Evolutionary conservation across 2,329 filamentous ascomycete species (phyloP).

Genomic region (Pyrenophora tritici-repentis): DNA sequence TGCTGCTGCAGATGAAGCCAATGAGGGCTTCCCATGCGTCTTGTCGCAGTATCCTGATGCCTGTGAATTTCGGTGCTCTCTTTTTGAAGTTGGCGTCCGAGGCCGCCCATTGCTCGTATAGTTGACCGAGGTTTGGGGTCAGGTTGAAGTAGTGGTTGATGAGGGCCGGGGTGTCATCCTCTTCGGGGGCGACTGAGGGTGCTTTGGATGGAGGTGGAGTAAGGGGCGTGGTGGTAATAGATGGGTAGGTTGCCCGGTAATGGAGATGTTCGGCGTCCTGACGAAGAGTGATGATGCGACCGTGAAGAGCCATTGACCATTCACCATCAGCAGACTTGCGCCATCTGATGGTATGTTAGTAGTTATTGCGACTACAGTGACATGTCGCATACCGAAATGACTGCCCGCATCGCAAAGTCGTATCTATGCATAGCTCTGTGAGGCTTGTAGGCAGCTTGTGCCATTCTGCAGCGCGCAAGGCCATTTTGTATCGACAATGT

Average conservation of each 20-base stretch:
- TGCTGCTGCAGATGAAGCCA: conserved; percentile 97
- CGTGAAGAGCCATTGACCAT: conserved; percentile 88
- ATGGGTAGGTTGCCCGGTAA: conserved; percentile 72
- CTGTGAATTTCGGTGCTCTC: conserved; percentile 83
- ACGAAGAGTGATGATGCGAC: conserved; percentile 80
- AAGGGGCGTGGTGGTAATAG: conserved; percentile 39
- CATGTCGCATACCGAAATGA: conserved; percentile 68
- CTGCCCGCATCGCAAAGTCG: conserved; percentile 90
- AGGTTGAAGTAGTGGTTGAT: conserved; percentile 88
- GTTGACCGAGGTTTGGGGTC: conserved; percentile 69
- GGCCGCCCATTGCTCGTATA: conserved; percentile 87
- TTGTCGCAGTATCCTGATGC: conserved; percentile 89
- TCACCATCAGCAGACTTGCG: conserved; percentile 76
- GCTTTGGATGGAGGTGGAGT: conserved; percentile 48
- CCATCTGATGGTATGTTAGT: conserved; percentile 65
- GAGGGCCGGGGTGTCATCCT: conserved; percentile 77
- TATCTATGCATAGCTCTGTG: conserved; percentile 90
- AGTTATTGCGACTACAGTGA: not conserved
- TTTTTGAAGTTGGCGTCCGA: conserved; percentile 87
- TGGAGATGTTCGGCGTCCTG: conserved; percentile 81
- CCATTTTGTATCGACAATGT: conserved; percentile 37
- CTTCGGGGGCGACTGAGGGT: conserved; percentile 34
- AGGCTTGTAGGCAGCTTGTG: conserved; percentile 81
- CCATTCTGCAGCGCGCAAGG: conserved; percentile 73
- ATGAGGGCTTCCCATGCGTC: conserved; percentile 95